These are phyloP conservation scores for Cercospora citrullina DNA, from an alignment of 2,329 filamentous ascomycete species.

Conservation along the genomic window DNA sequence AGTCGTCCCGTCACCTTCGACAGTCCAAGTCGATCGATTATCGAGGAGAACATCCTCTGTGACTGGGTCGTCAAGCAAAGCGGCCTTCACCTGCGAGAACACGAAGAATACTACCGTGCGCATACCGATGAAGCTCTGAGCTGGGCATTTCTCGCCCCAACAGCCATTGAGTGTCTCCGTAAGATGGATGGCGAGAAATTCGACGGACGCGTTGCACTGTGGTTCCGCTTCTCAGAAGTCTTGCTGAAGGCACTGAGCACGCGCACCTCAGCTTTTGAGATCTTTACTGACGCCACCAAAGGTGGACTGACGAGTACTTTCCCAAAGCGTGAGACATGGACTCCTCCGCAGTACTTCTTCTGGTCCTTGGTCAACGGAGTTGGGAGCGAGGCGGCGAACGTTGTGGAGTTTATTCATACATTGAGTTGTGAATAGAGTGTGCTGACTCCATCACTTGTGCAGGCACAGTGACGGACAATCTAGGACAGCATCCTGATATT, in stretches of 20 bases:
- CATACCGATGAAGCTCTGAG: background rate
- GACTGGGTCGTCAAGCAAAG: background rate
- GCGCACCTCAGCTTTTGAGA: background rate
- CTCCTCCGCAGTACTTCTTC: background rate
- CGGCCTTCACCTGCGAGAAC: background rate
- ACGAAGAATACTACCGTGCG: background rate
- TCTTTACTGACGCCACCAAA: background rate
- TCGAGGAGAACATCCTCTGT: background rate
- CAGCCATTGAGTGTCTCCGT: background rate
- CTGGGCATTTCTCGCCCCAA: background rate
- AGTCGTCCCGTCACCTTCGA: background rate
- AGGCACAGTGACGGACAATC: background rate
- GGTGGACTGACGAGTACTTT: background rate
- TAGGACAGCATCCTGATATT: background rate
- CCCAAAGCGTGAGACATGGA: background rate
- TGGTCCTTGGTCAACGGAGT: background rate
- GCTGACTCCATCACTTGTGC: background rate
- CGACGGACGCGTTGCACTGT: background rate
- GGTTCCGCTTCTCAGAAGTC: background rate
- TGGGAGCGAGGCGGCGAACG: background rate
- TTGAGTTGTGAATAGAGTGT: background rate
- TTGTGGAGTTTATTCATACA: background rate
- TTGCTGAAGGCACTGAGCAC: background rate
- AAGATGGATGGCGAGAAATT: background rate
- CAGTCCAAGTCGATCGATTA: background rate